These are phyloP conservation scores for Mortierella sp. DNA, from an alignment of 371 early-diverging fungal genomes.

Conservation along the genomic window DNA sequence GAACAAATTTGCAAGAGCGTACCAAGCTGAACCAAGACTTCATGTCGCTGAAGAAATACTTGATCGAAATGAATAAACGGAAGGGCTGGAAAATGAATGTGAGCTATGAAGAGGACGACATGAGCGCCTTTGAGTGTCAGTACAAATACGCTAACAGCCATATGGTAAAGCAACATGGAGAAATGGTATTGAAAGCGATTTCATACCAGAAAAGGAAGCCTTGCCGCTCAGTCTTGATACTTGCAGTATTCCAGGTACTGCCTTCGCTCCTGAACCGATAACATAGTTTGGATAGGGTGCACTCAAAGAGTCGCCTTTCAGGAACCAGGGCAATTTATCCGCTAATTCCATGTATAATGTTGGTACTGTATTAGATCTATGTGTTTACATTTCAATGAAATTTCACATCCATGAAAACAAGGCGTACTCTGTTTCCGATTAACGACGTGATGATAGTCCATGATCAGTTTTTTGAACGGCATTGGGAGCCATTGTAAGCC, in stretches of 20 bases:
- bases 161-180: too few relatives aligned
- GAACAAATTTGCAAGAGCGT: neutral
- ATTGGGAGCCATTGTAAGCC: constrained; percentile 52
- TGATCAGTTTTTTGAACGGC: constrained; percentile 50
- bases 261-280: constrained; percentile 38
- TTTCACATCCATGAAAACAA: neutral
- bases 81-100: constrained; percentile 48
- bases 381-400: neutral
- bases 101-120: constrained; percentile 13
- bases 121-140: neutral
- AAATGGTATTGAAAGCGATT: too few relatives aligned
- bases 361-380: too few relatives aligned
- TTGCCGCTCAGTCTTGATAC: constrained; percentile 49
- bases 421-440: constrained; percentile 33
- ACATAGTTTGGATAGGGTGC: constrained; percentile 46
- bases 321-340: constrained; percentile 48
- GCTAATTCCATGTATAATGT: constrained; percentile 6
- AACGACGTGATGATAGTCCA: constrained; percentile 54
- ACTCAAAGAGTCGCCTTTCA: constrained; percentile 36
- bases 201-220: constrained; percentile 44
- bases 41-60: constrained; percentile 46
- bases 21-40: constrained; percentile 50
- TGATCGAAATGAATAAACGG: constrained; percentile 56
- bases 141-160: too few relatives aligned
- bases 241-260: constrained; percentile 44